Percentiles rank a stretch among this genome's conserved stretches.
These are phyloP conservation scores for Tricholoma bakamatsutake DNA, from an alignment of 768 basidiomycete genomes.

Conservation along the genomic window DNA sequence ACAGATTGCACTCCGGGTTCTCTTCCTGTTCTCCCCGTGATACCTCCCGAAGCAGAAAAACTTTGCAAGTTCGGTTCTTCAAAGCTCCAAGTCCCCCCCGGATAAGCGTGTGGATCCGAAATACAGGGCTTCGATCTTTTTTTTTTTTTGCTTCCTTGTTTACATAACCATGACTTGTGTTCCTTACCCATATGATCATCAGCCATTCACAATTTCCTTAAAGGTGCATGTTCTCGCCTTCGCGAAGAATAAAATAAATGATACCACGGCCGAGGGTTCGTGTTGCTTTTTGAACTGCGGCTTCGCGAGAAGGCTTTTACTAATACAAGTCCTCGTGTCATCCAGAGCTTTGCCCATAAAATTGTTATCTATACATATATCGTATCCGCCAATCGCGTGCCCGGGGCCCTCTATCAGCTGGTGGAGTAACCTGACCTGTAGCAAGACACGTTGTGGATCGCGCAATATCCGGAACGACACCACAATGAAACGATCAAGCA, in stretches of 20 bases:
- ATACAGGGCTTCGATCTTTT: background rate
- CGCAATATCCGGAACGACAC: background rate
- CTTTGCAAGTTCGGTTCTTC: background rate
- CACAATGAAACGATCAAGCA: no score
- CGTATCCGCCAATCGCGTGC: background rate
- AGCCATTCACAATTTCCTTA: constrained; percentile 10
- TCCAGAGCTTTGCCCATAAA: background rate
- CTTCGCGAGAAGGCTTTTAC: background rate
- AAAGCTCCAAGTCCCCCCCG: background rate
- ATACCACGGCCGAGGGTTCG: background rate
- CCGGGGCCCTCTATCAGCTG: background rate
- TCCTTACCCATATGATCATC: constrained; percentile 11
- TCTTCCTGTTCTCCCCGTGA: background rate
- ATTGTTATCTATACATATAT: background rate
- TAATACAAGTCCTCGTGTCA: background rate
- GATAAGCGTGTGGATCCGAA: background rate
- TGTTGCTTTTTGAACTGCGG: background rate
- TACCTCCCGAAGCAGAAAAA: background rate
- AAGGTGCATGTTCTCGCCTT: background rate
- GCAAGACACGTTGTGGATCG: background rate
- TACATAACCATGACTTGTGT: constrained; percentile 4
- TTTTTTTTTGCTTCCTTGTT: background rate
- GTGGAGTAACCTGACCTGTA: background rate
- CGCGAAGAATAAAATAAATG: background rate
- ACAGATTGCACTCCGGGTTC: background rate